A percentile compares a stretch with the other conserved stretches of the same genome.
phyloP scores from a whole-genome alignment of 2,329 filamentous ascomycete species.

The Sclerotinia subarctica region DNA sequence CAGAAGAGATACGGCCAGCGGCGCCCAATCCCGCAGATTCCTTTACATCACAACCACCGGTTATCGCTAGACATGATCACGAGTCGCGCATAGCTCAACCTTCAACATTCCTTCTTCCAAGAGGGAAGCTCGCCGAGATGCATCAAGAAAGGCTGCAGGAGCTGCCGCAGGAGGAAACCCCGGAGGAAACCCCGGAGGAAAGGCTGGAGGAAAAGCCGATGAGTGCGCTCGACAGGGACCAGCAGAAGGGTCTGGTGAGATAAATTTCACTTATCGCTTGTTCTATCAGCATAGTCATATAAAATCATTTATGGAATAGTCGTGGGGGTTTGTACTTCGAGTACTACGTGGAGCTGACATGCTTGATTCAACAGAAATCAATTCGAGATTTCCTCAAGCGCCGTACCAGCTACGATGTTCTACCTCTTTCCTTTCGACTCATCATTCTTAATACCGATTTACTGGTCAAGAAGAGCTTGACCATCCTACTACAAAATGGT shows the following conservation, averaged over 20 bases:
- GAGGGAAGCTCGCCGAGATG: conserved; percentile 21
- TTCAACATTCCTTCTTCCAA: conserved; percentile 39
- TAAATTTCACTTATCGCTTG: conserved; percentile 20
- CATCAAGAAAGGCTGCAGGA: conserved; percentile 48
- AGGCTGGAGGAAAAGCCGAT: conserved; percentile 62
- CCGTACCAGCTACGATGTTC: conserved; percentile 94
- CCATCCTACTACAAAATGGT: conserved; percentile 96
- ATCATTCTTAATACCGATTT: conserved; percentile 94
- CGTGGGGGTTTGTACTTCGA: conserved; percentile 20
- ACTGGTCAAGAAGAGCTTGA: conserved; percentile 94
- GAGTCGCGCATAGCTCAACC: conserved; percentile 39
- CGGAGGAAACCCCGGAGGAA: conserved; percentile 75
- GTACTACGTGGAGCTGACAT: conserved; percentile 34
- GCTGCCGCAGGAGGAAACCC: conserved; percentile 72
- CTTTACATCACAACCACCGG: conserved; percentile 32
- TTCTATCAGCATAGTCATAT: neutral
- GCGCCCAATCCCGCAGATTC: conserved; percentile 31
- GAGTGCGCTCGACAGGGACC: conserved; percentile 69
- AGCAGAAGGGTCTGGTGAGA: conserved; percentile 74
- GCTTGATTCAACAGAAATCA: conserved; percentile 58
- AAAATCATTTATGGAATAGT: conserved; percentile 13
- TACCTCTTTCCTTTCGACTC: conserved; percentile 91
- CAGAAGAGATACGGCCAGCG: conserved; percentile 35
- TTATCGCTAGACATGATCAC: conserved; percentile 35
- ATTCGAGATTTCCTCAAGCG: conserved; percentile 96